Percentiles rank a stretch among this genome's conserved stretches.
Conservation (phyloP, 2,329 filamentous ascomycete species). For the Aspergillus aculeatus region DNA sequence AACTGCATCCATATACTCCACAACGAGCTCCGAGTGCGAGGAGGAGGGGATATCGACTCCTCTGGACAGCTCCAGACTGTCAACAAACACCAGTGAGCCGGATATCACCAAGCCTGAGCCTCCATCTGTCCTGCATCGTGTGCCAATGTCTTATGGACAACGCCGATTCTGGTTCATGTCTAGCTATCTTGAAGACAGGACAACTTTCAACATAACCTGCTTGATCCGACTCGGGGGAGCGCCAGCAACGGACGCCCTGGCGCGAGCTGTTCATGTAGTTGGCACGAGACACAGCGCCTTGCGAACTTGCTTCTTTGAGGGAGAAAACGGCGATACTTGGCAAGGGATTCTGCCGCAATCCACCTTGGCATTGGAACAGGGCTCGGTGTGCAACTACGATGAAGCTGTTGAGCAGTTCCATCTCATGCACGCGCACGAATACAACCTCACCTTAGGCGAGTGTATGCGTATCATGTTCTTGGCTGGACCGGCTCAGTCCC, state of each 20-base stretch:
- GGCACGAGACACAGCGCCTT: not conserved
- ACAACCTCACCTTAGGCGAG: conserved; percentile 38
- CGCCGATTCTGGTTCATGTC: too few relatives aligned
- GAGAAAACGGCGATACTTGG: not conserved
- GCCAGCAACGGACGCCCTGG: not conserved
- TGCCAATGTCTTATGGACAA: too few relatives aligned
- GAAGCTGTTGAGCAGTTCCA: not conserved
- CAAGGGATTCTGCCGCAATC: not conserved
- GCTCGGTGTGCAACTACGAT: not conserved
- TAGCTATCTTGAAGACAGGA: not conserved
- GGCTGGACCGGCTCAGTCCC: conserved; percentile 27
- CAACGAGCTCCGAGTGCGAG: too few relatives aligned
- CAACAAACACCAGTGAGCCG: too few relatives aligned
- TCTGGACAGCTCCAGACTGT: too few relatives aligned
- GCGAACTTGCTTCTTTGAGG: not conserved
- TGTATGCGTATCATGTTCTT: conserved; percentile 27
- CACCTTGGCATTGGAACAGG: not conserved
- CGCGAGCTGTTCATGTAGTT: not conserved
- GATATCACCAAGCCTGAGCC: too few relatives aligned
- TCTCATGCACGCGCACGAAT: not conserved
- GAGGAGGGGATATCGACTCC: too few relatives aligned
- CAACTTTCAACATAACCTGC: not conserved
- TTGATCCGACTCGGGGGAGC: not conserved
- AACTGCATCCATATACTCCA: too few relatives aligned
- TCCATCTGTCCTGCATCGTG: too few relatives aligned